Evolutionary conservation across 768 basidiomycete species (phyloP), one percentile per base, ranked within the genome.

Genomic region (Lactarius hengduanensis): DNA sequence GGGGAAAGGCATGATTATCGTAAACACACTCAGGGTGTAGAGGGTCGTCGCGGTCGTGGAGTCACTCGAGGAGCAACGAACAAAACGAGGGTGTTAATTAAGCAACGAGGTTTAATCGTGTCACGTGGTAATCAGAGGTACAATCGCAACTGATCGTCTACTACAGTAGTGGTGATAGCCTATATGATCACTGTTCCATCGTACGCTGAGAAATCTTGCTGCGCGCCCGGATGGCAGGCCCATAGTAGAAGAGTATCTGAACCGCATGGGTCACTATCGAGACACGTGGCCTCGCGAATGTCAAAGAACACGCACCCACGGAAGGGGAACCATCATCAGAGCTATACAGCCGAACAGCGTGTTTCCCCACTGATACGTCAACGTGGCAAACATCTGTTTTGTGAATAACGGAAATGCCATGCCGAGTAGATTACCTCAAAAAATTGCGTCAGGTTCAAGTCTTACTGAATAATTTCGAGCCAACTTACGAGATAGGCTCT

Each of bases 301-400:
- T 58, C 57, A 53, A 28, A 22, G 9, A 57, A 30, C 54, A 73
- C 78, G 54, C 70, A 81, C 80, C 59, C 75, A 82, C 15, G 81
- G 82, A 16, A 82, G 79, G 11, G 80, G 76, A 11, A 78, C 76
- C 73, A 86, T 78, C n/a, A 80, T 32, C 10, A 77, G 69, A 0
- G 79, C 81, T 13, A 86, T 71, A 56, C 74, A 64, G 0, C 72
- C 80, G 65, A 80, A 81, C 8, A 82, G 69, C 18, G 78, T 79
- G 68, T 77, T 77, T n/a, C 76, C 82, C 81, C 84, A 85, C 53
- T 78, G 78, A 54, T 82, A 81, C 40, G 82, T 82, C 60, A 86
- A 73, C 1, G 72, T 56, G 16, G 74, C 72, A 70, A 81, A 85
- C 80, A 85, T 79, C 67, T 76, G 76, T 20, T 74, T 65, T 2